Percentiles rank a stretch among this genome's conserved stretches.
Conservation (phyloP, 148 eudicot genomes). For the Limonium bicolor region DNA sequence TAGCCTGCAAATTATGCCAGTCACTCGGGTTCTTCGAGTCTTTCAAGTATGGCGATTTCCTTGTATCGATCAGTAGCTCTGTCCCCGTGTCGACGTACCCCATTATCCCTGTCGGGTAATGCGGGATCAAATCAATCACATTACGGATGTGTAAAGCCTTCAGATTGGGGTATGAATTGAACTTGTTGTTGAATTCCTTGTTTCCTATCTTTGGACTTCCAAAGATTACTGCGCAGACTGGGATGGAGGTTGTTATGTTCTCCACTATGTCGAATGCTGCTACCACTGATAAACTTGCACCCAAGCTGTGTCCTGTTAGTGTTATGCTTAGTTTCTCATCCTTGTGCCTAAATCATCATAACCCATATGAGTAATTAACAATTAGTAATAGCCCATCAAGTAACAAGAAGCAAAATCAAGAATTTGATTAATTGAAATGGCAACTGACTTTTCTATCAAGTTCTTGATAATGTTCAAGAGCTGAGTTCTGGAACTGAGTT, state of each 20-base stretch:
- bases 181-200: slow-evolving; percentile 34
- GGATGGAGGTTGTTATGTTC: slow-evolving; percentile 43
- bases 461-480: slow-evolving; percentile 25
- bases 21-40: slow-evolving; percentile 65
- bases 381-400: too few species aligned
- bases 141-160: slow-evolving; percentile 57
- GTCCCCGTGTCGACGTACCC: slow-evolving; percentile 54
- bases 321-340: slow-evolving; percentile 34
- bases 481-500: slow-evolving; percentile 48
- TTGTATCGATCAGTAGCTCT: slow-evolving; percentile 41
- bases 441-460: slow-evolving; percentile 8
- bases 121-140: slow-evolving; percentile 63
- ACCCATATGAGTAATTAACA: too few species aligned
- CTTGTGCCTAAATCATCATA: too few species aligned
- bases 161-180: slow-evolving; percentile 27
- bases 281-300: slow-evolving; percentile 46
- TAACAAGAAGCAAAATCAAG: too few species aligned
- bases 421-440: neutral
- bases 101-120: slow-evolving; percentile 37
- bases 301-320: slow-evolving; percentile 53
- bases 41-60: slow-evolving; percentile 53
- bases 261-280: slow-evolving; percentile 67
- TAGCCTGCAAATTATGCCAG: slow-evolving; percentile 80
- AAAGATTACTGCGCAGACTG: slow-evolving; percentile 48
- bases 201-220: slow-evolving; percentile 86